Base-by-base conservation (phyloP, 2,329 filamentous ascomycete species). In the Septoria petroselini region DNA sequence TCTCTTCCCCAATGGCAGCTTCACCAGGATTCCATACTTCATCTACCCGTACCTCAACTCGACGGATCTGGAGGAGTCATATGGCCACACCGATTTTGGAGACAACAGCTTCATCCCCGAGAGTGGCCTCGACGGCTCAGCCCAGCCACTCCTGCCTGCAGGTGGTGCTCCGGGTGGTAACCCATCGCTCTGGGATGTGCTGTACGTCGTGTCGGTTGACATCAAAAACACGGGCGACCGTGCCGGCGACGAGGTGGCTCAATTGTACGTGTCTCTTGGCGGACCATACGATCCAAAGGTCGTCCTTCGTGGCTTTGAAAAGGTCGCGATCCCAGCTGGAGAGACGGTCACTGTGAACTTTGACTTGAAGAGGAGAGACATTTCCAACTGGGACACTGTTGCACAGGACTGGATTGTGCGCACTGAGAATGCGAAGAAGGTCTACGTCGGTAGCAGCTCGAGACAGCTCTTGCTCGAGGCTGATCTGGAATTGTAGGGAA, bases 11-110 rank as follows among this genome's bases (percentile, higher is more conserved):
- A 53, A 48, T 15, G 68, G 68, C 3, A 69, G 72, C 46, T 72
- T 86, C 63, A 75, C 72, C 18, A 72, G 70, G 11, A 69, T 82
- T 40, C 67, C 68, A n/a, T 64, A 68, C 19, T 84, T 85, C 66
- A 78, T 90, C 48, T 90, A 90, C 64, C 84, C 86, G 0, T 88
- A 79, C 70, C 71, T 88, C 55, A 86, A 85, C 74, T 78, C 71
- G 27, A 77, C 82, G 1, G 72, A 79, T 15, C 78, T 82, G 7
- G 65, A 69, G 41, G 74, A 73, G 7, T 80, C 84, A 0, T 82
- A 81, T 1, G 67, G 67, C 25, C 81, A 85, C 54, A 71, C 76
- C 0, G 52, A 78, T 50, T 87, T 85, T 62, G 85, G 83, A 43
- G 60, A 76, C 60, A 59, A 80, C 56, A 86, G 85, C 63, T 85